A percentile compares a stretch with the other conserved stretches of the same genome.
These are phyloP conservation scores for Xylaria palmicola DNA, from an alignment of 495 filamentous ascomycete genomes.

Conservation along the genomic window DNA sequence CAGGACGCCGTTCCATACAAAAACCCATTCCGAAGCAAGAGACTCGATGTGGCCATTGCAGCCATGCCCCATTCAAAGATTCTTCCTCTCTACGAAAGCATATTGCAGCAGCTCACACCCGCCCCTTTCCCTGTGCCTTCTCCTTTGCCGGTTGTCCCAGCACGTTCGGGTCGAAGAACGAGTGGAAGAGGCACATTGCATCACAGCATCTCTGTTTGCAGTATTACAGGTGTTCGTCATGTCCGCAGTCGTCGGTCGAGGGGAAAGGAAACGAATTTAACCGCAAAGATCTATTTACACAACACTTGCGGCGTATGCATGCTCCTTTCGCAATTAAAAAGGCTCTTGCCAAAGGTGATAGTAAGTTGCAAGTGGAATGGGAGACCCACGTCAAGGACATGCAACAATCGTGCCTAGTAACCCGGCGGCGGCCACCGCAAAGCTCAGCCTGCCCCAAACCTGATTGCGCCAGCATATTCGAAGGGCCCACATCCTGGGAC, in stretches of 20 bases:
- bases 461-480: conserved; percentile 68
- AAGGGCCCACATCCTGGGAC: conserved; percentile 76
- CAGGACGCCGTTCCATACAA: conserved; percentile 45
- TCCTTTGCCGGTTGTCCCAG: conserved; percentile 78
- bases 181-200: conserved; percentile 90
- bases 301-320: conserved; percentile 95
- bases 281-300: conserved; percentile 93
- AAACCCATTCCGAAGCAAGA: conserved; percentile 54
- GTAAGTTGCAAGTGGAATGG: conserved; percentile 55
- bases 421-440: conserved; percentile 63
- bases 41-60: conserved; percentile 53
- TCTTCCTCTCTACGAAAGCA: conserved; percentile 59
- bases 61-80: conserved; percentile 58
- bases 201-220: conserved; percentile 84
- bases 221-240: conserved; percentile 79
- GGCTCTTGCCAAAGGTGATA: conserved; percentile 48
- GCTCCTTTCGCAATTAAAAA: conserved; percentile 52
- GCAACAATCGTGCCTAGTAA: conserved; percentile 67
- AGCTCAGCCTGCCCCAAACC: conserved; percentile 64
- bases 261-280: conserved; percentile 67
- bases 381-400: conserved; percentile 58
- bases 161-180: conserved; percentile 90
- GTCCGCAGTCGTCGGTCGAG: conserved; percentile 60
- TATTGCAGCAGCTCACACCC: conserved; percentile 58
- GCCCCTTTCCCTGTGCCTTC: conserved; percentile 84